phyloP scores from a whole-genome alignment of 108 stramenopile species.

The Skeletonema costatum region DNA sequence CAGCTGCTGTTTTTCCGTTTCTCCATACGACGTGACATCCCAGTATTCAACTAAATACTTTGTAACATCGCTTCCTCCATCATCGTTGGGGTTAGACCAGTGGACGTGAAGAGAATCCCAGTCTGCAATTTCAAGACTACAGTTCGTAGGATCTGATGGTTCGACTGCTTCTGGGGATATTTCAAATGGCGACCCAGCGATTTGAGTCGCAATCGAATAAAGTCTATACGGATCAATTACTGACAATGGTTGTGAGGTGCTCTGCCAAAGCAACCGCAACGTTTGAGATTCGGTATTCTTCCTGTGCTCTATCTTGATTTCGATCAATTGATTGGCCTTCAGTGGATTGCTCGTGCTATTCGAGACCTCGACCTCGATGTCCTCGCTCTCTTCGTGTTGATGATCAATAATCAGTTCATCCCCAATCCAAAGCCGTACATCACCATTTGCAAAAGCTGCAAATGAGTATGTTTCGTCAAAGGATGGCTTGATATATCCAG shows the following conservation, averaged over 20 bases:
- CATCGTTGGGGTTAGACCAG: slow-evolving; percentile 62
- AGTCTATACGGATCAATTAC: slow-evolving; percentile 56
- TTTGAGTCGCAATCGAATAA: slow-evolving; percentile 40
- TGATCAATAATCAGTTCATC: slow-evolving; percentile 74
- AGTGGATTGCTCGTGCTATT: slow-evolving; percentile 21
- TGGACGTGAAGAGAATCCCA: slow-evolving; percentile 53
- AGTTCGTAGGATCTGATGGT: slow-evolving; percentile 51
- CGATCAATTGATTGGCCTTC: slow-evolving; percentile 23
- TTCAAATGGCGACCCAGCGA: slow-evolving; percentile 55
- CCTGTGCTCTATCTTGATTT: slow-evolving; percentile 65
- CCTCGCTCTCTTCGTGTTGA: slow-evolving; percentile 43
- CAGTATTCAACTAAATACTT: slow-evolving; percentile 71
- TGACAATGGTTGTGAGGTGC: slow-evolving; percentile 53
- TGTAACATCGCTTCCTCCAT: slow-evolving; percentile 63
- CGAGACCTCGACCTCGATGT: slow-evolving; percentile 17
- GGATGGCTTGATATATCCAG: slow-evolving; percentile 30
- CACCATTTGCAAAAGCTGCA: slow-evolving; percentile 67
- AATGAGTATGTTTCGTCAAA: slow-evolving; percentile 38
- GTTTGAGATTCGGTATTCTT: slow-evolving; percentile 62
- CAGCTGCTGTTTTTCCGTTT: slow-evolving; percentile 50
- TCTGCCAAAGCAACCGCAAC: slow-evolving; percentile 60
- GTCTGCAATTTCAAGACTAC: slow-evolving; percentile 44
- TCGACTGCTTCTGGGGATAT: slow-evolving; percentile 49
- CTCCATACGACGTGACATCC: slow-evolving; percentile 39
- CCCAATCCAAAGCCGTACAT: slow-evolving; percentile 70